Evolutionary conservation across 2,329 filamentous ascomycete genomes (phyloP), one percentile per base, ranked within the genome.

Genomic region (Drechslerella dactyloides): DNA sequence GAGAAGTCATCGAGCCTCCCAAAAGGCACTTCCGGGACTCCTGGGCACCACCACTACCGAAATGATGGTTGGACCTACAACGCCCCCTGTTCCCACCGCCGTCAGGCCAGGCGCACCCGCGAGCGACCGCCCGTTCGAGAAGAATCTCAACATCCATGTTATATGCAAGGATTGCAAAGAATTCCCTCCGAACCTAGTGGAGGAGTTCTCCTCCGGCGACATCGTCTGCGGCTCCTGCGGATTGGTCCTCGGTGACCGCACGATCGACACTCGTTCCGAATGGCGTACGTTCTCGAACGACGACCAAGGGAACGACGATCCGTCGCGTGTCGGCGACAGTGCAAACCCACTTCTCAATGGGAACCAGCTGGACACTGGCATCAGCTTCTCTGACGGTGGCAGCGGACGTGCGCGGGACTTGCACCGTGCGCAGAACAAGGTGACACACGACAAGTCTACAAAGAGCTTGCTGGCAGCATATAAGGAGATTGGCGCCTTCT

Each of bases 211-310:
- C 4, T 90, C 88, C 37, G 91, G 91, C 74, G 94, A 99, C 80
- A 90, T 96, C 79, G 91, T 99, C 62, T 99, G 94, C 79, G 90
- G 86, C 68, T 91, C 89, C 73, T 99, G 94, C 78, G 94, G 94
- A 40, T 84, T 97, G 35, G 94, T 99, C 4, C 85, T 99, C 30
- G 90, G 90, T 70, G 90, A 93, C 78, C 89, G 91, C 75, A 92
- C 94, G 79, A 93, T 99, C 78, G 96, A 99, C 79, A 96, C 91
- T 73, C 90, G 96, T 74, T 96, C 92, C 53, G 94, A 99, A 82
- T 99, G 94, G 94, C 91, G 94, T 79, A 99, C 94, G 0, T 99
- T 99, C 82, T 92, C 93, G 78, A 97, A 97, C 79, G 94, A 99
- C 78, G 96, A 99, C 79, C 91, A 96, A 80, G 91, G 91, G 78